These are phyloP conservation scores for Metschnikowia arizonensis DNA, from an alignment of 805 yeast genomes.

Conservation along the genomic window DNA sequence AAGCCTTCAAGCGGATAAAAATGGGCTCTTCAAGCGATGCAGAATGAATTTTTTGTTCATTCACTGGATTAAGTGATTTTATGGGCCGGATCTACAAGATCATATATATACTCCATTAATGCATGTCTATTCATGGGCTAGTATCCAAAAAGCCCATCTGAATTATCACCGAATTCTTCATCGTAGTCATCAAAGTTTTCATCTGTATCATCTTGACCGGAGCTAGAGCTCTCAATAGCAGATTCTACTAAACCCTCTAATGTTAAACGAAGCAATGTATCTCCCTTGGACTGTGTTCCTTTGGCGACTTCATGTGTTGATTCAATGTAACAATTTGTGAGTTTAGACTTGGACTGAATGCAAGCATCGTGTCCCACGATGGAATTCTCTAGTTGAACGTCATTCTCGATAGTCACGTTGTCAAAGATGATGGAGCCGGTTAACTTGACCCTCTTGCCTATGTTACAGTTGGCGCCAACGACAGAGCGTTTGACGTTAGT, in stretches of 20 bases:
- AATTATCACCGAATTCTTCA: slow-evolving; percentile 55
- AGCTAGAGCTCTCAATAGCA: slow-evolving; percentile 31
- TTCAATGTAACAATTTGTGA: slow-evolving; percentile 83
- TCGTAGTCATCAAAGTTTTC: slow-evolving; percentile 39
- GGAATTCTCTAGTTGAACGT: slow-evolving; percentile 77
- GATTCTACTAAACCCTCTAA: slow-evolving; percentile 39
- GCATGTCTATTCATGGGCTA: slow-evolving; percentile 15
- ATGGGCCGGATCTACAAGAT: slow-evolving; percentile 5
- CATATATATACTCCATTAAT: slow-evolving; percentile 6
- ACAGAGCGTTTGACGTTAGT: slow-evolving; percentile 85
- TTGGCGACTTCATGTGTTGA: slow-evolving; percentile 65
- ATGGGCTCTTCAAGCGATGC: slow-evolving; percentile 3
- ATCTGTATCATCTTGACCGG: slow-evolving; percentile 40
- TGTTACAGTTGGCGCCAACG: slow-evolving; percentile 65
- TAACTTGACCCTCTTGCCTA: slow-evolving; percentile 84
- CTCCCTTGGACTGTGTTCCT: slow-evolving; percentile 55
- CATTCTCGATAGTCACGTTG: slow-evolving; percentile 72
- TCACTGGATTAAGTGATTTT: background rate
- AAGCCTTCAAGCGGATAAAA: slow-evolving; percentile 7
- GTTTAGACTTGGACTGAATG: slow-evolving; percentile 60
- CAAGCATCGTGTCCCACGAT: slow-evolving; percentile 68
- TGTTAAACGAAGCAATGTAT: slow-evolving; percentile 45
- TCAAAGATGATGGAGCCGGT: slow-evolving; percentile 81
- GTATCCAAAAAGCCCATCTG: slow-evolving; percentile 47
- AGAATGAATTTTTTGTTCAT: background rate